Evolutionary conservation across 805 yeast genomes (phyloP).

Genomic region (Cyberlindnera americana): DNA sequence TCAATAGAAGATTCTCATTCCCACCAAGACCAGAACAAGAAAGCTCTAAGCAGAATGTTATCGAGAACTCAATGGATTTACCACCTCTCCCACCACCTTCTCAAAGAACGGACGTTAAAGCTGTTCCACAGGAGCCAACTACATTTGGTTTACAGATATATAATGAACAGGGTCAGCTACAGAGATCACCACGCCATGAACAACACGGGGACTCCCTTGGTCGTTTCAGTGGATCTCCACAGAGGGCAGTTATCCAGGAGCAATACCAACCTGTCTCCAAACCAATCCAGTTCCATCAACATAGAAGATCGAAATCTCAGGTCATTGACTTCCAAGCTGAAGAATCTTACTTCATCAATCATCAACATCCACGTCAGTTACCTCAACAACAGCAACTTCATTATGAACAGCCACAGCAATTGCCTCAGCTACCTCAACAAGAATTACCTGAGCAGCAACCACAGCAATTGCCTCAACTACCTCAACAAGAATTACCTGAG

Average conservation of each 20-base stretch:
- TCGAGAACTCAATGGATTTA: conserved; percentile 2
- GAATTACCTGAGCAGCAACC: no score
- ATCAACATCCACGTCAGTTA: not conserved
- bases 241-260: no score
- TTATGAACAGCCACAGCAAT: no score
- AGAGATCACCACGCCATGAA: not conserved
- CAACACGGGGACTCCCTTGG: conserved; percentile 5
- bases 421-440: no score
- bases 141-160: conserved; percentile 10
- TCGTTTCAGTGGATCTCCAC: conserved; percentile 8
- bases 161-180: conserved; percentile 7
- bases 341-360: not conserved
- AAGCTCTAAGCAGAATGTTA: not conserved
- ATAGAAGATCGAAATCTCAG: conserved; percentile 15
- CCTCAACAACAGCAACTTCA: not conserved
- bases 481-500: no score
- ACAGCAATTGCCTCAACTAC: no score
- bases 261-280: no score
- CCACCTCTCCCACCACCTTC: conserved; percentile 11
- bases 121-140: conserved; percentile 1
- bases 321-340: conserved; percentile 9
- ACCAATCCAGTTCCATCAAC: conserved; percentile 12
- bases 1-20: conserved; percentile 26
- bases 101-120: conserved; percentile 2
- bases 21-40: conserved; percentile 16